Percentiles rank a stretch among this genome's conserved stretches.
These are phyloP conservation scores for Iris pallida DNA, from an alignment of 116 monocot genomes.

Conservation along the genomic window DNA sequence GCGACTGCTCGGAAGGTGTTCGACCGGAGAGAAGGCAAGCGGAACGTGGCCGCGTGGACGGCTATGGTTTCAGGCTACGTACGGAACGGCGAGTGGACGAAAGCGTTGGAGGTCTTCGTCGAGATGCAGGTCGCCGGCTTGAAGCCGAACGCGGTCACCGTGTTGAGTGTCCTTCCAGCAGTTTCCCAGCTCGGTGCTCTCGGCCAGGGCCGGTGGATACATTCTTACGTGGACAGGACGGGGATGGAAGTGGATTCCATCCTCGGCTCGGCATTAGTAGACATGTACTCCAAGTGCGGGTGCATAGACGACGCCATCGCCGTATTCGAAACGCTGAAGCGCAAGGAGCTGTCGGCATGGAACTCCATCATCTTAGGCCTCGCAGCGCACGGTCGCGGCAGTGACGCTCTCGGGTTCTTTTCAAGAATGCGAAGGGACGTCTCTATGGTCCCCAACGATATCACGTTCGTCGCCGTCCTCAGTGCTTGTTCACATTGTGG, in stretches of 20 bases:
- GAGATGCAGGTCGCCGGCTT: conserved; percentile 38
- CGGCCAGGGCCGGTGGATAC: conserved; percentile 45
- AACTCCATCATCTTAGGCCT: conserved; percentile 30
- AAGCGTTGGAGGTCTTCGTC: conserved; percentile 1
- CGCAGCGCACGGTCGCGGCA: conserved; percentile 15
- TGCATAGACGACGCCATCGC: conserved; percentile 18
- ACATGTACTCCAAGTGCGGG: conserved; percentile 36
- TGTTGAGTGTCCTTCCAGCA: conserved; percentile 58
- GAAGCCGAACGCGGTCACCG: conserved; percentile 43
- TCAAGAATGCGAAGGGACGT: conserved; percentile 5
- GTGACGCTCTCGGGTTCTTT: conserved; percentile 14
- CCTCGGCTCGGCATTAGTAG: conserved; percentile 20
- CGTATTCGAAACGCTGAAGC: conserved; percentile 6
- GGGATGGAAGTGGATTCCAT: conserved; percentile 22
- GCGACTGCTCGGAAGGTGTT: too few relatives aligned
- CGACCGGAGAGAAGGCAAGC: too few relatives aligned
- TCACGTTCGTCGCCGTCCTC: conserved; percentile 15
- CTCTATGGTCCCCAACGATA: conserved; percentile 11
- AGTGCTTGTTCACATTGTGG: conserved; percentile 24
- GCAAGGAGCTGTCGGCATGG: conserved; percentile 24
- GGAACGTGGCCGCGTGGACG: conserved; percentile 16
- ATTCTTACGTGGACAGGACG: conserved; percentile 27
- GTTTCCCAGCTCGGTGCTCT: conserved; percentile 49
- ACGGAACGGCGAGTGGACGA: neutral
- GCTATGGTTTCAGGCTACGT: conserved; percentile 13